A percentile compares a stretch with the other conserved stretches of the same genome.
Evolutionary conservation across 2,329 filamentous ascomycete genomes (phyloP).

Genomic region (Leptographium flavum): DNA sequence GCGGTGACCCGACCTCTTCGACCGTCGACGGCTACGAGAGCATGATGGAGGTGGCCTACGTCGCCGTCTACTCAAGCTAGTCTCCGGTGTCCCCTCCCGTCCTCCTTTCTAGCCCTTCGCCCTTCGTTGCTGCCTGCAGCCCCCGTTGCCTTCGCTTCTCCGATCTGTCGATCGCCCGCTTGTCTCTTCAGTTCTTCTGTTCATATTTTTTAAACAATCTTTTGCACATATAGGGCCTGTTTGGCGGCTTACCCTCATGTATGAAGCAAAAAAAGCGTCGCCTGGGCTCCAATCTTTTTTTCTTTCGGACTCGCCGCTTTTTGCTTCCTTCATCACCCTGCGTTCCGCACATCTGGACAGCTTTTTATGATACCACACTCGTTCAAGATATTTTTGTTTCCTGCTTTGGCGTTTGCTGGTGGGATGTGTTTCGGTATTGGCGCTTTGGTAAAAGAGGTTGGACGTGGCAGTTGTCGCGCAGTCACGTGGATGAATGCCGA

Average conservation of each 20-base stretch:
- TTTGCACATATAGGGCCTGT: slow-evolving; percentile 1
- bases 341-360: neutral
- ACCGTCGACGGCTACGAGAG: slow-evolving; percentile 13
- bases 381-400: neutral
- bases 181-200: neutral
- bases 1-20: slow-evolving; percentile 28
- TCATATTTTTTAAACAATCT: neutral
- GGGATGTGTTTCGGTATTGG: neutral
- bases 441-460: neutral
- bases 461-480: too few species aligned
- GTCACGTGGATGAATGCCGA: too few species aligned
- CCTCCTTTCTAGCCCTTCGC: neutral
- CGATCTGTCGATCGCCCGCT: neutral
- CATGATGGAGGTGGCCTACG: slow-evolving; percentile 17
- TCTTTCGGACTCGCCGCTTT: too few species aligned
- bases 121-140: neutral
- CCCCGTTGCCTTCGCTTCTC: neutral
- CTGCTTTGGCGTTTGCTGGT: neutral
- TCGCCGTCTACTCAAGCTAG: slow-evolving; percentile 13
- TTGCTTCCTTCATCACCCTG: too few species aligned
- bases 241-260: neutral
- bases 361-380: slow-evolving; percentile 4
- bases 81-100: neutral
- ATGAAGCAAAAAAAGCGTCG: too few species aligned
- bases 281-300: too few species aligned